Conservation (phyloP, 2,329 filamentous ascomycete species). For the Diplocarpon rosae region DNA sequence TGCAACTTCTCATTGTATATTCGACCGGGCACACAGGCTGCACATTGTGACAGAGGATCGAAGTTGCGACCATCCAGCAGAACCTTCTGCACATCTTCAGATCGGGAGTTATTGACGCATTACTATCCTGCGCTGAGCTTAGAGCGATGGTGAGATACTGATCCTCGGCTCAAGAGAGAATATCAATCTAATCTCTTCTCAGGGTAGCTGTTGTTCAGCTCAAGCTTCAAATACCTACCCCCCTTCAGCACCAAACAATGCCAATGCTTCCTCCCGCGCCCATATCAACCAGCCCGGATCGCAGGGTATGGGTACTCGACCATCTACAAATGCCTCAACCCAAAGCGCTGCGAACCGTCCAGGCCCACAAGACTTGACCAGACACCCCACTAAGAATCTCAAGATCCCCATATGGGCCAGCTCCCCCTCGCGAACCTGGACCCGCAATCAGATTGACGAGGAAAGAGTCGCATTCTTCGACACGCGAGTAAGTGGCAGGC, state of each 20-base stretch:
- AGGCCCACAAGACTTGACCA: slow-evolving; percentile 31
- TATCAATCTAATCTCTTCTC: too few relatives aligned
- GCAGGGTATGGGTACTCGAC: slow-evolving; percentile 15
- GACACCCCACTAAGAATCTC: slow-evolving; percentile 62
- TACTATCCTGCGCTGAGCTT: too few relatives aligned
- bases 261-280: slow-evolving; percentile 39
- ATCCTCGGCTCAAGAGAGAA: too few relatives aligned
- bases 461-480: slow-evolving; percentile 84
- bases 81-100: too few relatives aligned
- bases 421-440: slow-evolving; percentile 51
- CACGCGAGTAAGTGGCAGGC: slow-evolving; percentile 66
- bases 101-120: too few relatives aligned
- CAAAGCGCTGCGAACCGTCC: slow-evolving; percentile 7
- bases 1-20: too few relatives aligned
- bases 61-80: too few relatives aligned
- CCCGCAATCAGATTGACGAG: slow-evolving; percentile 51
- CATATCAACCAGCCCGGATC: slow-evolving; percentile 31
- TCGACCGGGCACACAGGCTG: too few relatives aligned
- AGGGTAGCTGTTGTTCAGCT: too few relatives aligned
- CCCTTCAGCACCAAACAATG: slow-evolving; percentile 1
- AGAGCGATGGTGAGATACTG: too few relatives aligned
- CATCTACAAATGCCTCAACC: slow-evolving; percentile 15
- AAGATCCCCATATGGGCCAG: slow-evolving; percentile 55
- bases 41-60: too few relatives aligned
- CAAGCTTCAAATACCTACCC: too few relatives aligned